Evolutionary conservation across 2,329 filamentous ascomycete species (phyloP), one percentile per base, ranked within the genome.

Genomic region (Fonsecaea multimorphosa): DNA sequence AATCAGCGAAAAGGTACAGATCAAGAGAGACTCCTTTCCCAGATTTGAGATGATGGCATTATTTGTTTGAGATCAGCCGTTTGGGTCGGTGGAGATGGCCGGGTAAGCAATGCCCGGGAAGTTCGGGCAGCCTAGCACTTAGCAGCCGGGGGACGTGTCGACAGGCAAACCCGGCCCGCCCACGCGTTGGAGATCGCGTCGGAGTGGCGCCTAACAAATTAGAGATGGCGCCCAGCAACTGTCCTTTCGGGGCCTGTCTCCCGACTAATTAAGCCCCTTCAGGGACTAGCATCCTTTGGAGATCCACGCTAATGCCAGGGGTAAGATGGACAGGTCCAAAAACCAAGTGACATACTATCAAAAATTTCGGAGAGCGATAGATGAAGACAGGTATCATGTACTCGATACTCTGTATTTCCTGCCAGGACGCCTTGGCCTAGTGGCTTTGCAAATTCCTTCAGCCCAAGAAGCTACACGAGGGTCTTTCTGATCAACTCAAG

Each of bases 401-500:
- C 29, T 4, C 3, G 8, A 8, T 31, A 31, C 8, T 31, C 29
- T 5, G 44, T 49, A 49, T 24, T 49, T 24, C 11, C 44, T n/a
- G 12, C 19, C 44, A 19, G 11, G 11, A 49, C 19, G 44, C 19
- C 22, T 49, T 49, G 19, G 19, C 27, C 44, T 49, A 54, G 16
- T 32, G 9, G 52, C 27, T 19, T 32, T 12, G 36, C 14, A 46
- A 16, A 36, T 27, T 63, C 51, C 60, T 22, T 51, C 62, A 22
- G 19, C 2, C 24, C 19, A 16, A 44, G 22, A 58, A 22, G 11
- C 38, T 27, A 2, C 34, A 24, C 19, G 44, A 24, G 11, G 11
- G 19, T 38, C 7, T n/a, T 14, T 46, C 19, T 11, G 32, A 27
- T 58, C 54, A 67, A 69, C 74, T 72, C 6, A 78, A 65, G 63